Evolutionary conservation across 208 protist species (phyloP), one percentile per base, ranked within the genome.

Genomic region (Crithidia mellificae): DNA sequence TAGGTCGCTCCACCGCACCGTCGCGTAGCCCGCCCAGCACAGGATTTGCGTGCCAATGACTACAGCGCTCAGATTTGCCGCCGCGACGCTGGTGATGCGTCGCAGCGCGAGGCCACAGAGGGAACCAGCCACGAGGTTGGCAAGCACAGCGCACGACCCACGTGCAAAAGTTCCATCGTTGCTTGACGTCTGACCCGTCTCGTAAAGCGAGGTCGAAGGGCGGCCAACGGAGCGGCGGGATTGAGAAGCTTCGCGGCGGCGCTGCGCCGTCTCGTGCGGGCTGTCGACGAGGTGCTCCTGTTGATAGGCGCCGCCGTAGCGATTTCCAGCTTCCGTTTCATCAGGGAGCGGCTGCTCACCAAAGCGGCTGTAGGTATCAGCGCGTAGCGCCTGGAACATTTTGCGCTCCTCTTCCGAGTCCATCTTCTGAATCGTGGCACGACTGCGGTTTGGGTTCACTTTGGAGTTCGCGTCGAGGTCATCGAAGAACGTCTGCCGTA

Each of bases 11-110:
- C 88, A 93, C 0, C 55, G 44, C 22, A 93, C 73, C 6, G 72
- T 73, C 2, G 78, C 88, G 75, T 93, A 93, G 12, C 88, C 88
- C 17, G 76, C 39, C 12, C 74, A 68, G 63, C 70, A 69, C 27
- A 93, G 72, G 12, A 80, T 34, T 72, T 91, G 80, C 41, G 73
- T 79, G 24, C 84, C 69, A 25, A 83, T 53, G 8, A 75, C 30
- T 20, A 73, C 53, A 5, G 69, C 69, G 41, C 68, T 43, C 14
- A 79, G 51, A 63, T 75, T 84, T 0, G 63, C 57, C 15, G 72
- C 50, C 15, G 64, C 69, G 0, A 69, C n/a, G 34, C 56, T 50
- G 5, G 62, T 73, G 50, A 72, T 30, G 39, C 71, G 68, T 19
- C 53, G 52, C 29, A 81, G 49, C 17, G 64, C 36, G 29, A 79